Base-by-base conservation (phyloP, 495 filamentous ascomycete species). In the Rhypophila decipiens region DNA sequence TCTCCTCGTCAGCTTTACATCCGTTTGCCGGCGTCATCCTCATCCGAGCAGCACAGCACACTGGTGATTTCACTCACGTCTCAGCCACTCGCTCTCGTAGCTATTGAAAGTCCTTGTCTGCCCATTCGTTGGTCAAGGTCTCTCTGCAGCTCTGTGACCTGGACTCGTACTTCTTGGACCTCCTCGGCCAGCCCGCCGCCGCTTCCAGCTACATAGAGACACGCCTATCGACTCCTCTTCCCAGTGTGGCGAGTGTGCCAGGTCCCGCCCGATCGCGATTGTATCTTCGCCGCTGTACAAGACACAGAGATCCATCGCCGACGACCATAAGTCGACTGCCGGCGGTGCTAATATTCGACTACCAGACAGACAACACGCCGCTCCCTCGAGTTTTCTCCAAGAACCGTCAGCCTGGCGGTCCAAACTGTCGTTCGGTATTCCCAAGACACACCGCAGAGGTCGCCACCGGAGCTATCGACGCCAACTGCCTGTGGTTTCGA, bases 341-440 rank as follows among this genome's bases (percentile, higher is more conserved):
- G n/a, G n/a, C n/a, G n/a, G n/a, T n/a, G n/a, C n/a, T n/a, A n/a
- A n/a, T n/a, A n/a, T n/a, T n/a, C n/a, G n/a, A n/a, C n/a, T n/a
- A n/a, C n/a, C n/a, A n/a, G 48, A 33, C 46, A 5, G 23, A 39
- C 44, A 38, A 38, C 12, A 13, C 3, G 7, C 23, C 0, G 31
- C 15, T 37, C 19, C 42, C 31, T 27, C 49, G 29, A 21, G 19
- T 29, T 24, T 24, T 24, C 27, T 50, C 48, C 40, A 44, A 50
- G 53, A 61, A 37, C 21, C 51, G 42, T 52, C 56, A 61, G 39
- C 24, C 51, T 65, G 64, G 64, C 64, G 53, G 55, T 63, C 61
- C 53, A 58, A 57, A 44, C 56, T 39, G 39, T 55, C 43, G n/a
- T 44, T 39, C 47, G 52, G 51, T 44, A 44, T 48, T 42, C 52